These are phyloP conservation scores for Mycena chlorophos DNA, from an alignment of 768 basidiomycete genomes.

Conservation along the genomic window DNA sequence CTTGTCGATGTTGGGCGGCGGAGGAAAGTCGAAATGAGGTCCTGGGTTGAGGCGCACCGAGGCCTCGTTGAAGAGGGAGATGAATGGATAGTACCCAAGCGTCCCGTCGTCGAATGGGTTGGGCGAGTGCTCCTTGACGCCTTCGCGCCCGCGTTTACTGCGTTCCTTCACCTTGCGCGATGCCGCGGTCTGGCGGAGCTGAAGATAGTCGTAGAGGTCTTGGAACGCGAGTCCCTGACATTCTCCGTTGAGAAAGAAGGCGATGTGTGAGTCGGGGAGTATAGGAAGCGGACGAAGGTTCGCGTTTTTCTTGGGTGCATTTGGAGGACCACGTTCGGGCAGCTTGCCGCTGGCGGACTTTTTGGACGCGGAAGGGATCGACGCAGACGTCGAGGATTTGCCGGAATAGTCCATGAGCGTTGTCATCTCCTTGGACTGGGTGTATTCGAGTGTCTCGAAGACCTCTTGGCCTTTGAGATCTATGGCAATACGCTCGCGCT, in stretches of 20 bases:
- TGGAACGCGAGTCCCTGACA: constrained; percentile 81
- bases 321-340: constrained; percentile 55
- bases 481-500: constrained; percentile 89
- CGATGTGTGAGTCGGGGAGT: constrained; percentile 69
- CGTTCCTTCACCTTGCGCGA: constrained; percentile 66
- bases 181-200: constrained; percentile 64
- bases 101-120: constrained; percentile 93
- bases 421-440: constrained; percentile 88
- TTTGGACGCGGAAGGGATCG: constrained; percentile 61
- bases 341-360: constrained; percentile 70
- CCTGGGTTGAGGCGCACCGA: constrained; percentile 85
- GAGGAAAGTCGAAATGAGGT: constrained; percentile 79
- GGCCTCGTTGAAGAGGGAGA: constrained; percentile 91
- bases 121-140: constrained; percentile 73
- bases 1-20: constrained; percentile 75
- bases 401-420: constrained; percentile 77
- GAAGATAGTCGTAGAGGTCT: constrained; percentile 88
- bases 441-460: constrained; percentile 91
- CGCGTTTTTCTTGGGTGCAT: constrained; percentile 38
- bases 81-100: constrained; percentile 93
- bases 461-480: constrained; percentile 96
- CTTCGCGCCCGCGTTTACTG: constrained; percentile 62
- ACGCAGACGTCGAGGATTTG: constrained; percentile 55
- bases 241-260: constrained; percentile 92
- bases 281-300: constrained; percentile 67